Base-by-base conservation (phyloP, 768 basidiomycete genomes). In the Hemileccinum impolitum region DNA sequence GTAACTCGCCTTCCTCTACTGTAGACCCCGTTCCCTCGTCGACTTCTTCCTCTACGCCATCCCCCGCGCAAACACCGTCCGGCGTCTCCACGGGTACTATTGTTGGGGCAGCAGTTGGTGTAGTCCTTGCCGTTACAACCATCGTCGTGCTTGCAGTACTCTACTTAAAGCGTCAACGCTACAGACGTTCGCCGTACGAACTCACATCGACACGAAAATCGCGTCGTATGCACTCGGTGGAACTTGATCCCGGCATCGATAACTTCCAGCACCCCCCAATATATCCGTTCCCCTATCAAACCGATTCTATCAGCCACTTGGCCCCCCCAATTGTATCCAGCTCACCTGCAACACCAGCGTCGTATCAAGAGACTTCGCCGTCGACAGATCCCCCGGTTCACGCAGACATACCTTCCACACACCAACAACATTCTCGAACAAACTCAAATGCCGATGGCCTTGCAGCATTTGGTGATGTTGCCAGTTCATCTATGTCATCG, bases 1-100 rank as follows among this genome's bases (percentile, higher is more conserved):
- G 60, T 23, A 59, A 53, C 32, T 85, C 82, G 0, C 82, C 82
- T 2, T 75, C 79, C 12, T 78, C 80, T 5, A 83, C 72, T n/a
- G 46, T 52, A n/a, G 55, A 56, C 15, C 21, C 62, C 25, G 8
- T 45, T 46, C 57, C 64, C 4, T 62, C 70, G 3, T 54, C 59
- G 7, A 59, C 65, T 18, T 46, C 53, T 56, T 18, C 59, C 37
- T 30, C 64, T 11, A 47, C 52, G 19, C 44, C 58, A 34, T 56
- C 68, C 11, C 36, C 65, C 23, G 46, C 57, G 3, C 51, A 61
- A 39, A 55, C 54, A 6, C 41, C 47, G 1, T 53, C 69, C 1
- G 60, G 64, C 8, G 56, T 71, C 17, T 69, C 77, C 6, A 70
- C 72, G 6, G 75, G 73, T 25, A 75, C 74, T 39, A 76, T 82